These are phyloP conservation scores for Smallanthus sonchifolius DNA, from an alignment of 129 eudicot genomes.

Conservation along the genomic window DNA sequence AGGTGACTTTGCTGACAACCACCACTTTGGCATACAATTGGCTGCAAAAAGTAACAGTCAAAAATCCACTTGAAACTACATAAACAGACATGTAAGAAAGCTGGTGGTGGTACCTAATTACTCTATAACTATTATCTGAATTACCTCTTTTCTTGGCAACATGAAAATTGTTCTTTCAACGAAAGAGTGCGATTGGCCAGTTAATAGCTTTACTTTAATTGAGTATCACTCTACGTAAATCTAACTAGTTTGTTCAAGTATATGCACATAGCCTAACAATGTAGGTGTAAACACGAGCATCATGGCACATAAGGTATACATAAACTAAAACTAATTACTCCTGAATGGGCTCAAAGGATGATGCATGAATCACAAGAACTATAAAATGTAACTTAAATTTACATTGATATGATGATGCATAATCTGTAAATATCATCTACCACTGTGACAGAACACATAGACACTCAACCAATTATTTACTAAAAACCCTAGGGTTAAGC, in stretches of 20 bases:
- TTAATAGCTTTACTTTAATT: not conserved
- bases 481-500: not conserved
- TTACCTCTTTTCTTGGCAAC: not conserved
- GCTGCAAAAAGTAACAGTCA: slow-evolving; percentile 38
- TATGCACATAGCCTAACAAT: not conserved
- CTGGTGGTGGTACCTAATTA: slow-evolving; percentile 31
- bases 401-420: not conserved
- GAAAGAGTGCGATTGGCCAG: not conserved
- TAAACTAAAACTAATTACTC: not conserved
- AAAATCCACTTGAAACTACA: not conserved
- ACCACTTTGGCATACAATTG: slow-evolving; percentile 66
- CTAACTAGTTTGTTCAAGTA: not conserved
- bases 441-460: not conserved
- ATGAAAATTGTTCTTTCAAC: not conserved
- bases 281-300: not conserved
- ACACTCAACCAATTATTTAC: not conserved
- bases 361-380: not conserved
- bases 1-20: slow-evolving; percentile 72
- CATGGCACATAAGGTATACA: not conserved
- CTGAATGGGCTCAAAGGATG: too few species aligned
- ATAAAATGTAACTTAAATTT: not conserved
- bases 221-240: not conserved
- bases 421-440: not conserved
- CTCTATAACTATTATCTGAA: not conserved
- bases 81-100: not conserved